Base-by-base conservation (phyloP, 345 rosid species). In the Rhodomyrtus tomentosa region DNA sequence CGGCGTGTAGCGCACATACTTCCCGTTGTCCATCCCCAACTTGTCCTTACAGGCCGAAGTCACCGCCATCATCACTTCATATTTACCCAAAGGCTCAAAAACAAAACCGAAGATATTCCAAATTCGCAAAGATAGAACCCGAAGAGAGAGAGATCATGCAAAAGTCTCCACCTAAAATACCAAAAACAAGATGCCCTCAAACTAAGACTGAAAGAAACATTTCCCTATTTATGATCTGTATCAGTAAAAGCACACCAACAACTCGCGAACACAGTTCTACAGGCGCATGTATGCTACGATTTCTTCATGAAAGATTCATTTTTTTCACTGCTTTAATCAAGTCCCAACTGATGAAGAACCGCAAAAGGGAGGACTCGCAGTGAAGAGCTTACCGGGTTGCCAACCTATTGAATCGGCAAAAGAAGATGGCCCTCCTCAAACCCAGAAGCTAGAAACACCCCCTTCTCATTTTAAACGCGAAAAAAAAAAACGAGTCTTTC, bases 1-100 rank as follows among this genome's bases (percentile, higher is more conserved):
- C 25, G 95, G 94, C 10, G 97, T 94, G 91, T 94, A 94, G 25
- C 97, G 80, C 9, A 94, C 97, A 82, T 94, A 94, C 89, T 94
- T 94, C 24, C 95, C 97, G 86, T 94, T 94, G 87, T 94, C 97
- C 90, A 93, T 82, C 16, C 56, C 87, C 74, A 84, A 87, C 87
- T 88, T 91, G 91, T 93, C 94, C 88, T 90, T 93, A 90, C 90
- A 86, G 82, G 87, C 84, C 84, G 92, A 91, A 87, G 88, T 87
- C 91, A 94, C 93, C 84, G 95, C 92, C 95, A 94, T 93, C 92
- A 89, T 91, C 85, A 58, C 88, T 83, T 48, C 25, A 51, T 59
- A 18, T 38, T 40, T 50, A 50, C 88, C 62, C 51, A 42, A 53
- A 68, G 45, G 15, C 42, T 81, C 55, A 25, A 51, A 55, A 80